Evolutionary conservation across 164 flowering plant genomes (phyloP), one percentile per base, ranked within the genome.

Genomic region (Nymphaea colorata): DNA sequence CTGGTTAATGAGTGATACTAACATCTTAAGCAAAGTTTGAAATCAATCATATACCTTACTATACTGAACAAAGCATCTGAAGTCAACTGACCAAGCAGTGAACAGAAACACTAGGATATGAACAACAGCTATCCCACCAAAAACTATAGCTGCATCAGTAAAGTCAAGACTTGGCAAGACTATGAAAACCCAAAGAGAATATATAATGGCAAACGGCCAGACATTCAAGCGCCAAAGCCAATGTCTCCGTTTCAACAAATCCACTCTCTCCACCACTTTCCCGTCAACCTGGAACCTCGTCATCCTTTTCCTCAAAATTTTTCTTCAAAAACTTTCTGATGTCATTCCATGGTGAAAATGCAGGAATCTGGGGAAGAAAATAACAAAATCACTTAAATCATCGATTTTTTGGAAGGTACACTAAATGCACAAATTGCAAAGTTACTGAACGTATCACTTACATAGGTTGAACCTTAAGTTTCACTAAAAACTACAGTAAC

Each of bases 21-120:
- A 25, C 36, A 25, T 25, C 36, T 25, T 25, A 25, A 25, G 36
- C 36, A 25, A 25, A 25, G 36, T 25, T 25, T 25, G 36, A 25
- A 25, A 25, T 25, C 36, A 25, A 25, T 41, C 2, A 11, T 67
- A 44, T 75, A 91, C 96, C 97, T 88, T 91, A 15, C 79, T 80
- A 62, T 77, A 94, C 70, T 85, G 87, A 42, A 86, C 83, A 72
- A 94, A 80, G 69, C 93, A 90, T 67, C 79, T 82, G 79, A 94
- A 94, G 72, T 90, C 96, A 61, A 94, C 96, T 0, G 95, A 89
- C 98, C 98, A 94, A 66, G 80, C 91, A 3, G 95, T 91, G 82
- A 94, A 91, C 51, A 94, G 95, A 73, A 77, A 76, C 61, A 84
- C 88, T 44, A 94, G 79, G 55, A 88, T 75, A 61, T 94, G 97